Conservation (phyloP, 2,329 filamentous ascomycete genomes). For the Claviceps humidiphila region DNA sequence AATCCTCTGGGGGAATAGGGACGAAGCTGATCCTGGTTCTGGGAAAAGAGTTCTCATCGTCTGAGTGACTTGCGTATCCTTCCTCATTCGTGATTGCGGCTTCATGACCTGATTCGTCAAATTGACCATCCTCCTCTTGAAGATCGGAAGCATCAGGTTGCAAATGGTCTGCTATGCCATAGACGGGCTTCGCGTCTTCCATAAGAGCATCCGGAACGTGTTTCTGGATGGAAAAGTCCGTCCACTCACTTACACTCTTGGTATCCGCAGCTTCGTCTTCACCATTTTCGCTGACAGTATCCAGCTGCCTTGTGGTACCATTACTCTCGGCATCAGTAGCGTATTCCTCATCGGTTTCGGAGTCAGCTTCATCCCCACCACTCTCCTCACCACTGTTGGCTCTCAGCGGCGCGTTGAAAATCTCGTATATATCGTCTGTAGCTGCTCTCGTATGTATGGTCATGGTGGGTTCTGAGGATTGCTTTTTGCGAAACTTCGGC, state of each 20-base stretch:
- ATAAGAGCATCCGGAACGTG: conserved; percentile 43
- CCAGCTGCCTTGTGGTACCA: conserved; percentile 57
- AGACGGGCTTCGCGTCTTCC: conserved; percentile 16
- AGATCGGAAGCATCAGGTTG: background rate
- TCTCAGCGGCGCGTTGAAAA: conserved; percentile 71
- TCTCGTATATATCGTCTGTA: conserved; percentile 93
- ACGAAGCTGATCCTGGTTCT: conserved; percentile 56
- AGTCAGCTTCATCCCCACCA: conserved; percentile 48
- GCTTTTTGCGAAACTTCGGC: conserved; percentile 72
- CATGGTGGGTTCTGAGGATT: conserved; percentile 78
- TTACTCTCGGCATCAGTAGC: conserved; percentile 80
- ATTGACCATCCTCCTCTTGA: background rate
- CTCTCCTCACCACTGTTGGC: conserved; percentile 24
- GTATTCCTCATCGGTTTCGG: conserved; percentile 63
- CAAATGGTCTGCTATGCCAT: conserved; percentile 16
- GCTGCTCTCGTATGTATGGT: conserved; percentile 90
- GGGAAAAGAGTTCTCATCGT: conserved; percentile 26
- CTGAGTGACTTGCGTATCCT: conserved; percentile 29
- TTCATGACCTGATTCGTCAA: conserved; percentile 4
- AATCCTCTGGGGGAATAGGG: conserved; percentile 74
- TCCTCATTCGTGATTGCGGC: conserved; percentile 23
- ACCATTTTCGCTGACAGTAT: conserved; percentile 24
- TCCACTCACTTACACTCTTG: conserved; percentile 70
- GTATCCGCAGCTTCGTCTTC: conserved; percentile 41
- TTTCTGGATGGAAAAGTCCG: conserved; percentile 66